These are phyloP conservation scores for Perkinsus olseni DNA, from an alignment of 169 alveolate genomes.

Conservation along the genomic window DNA sequence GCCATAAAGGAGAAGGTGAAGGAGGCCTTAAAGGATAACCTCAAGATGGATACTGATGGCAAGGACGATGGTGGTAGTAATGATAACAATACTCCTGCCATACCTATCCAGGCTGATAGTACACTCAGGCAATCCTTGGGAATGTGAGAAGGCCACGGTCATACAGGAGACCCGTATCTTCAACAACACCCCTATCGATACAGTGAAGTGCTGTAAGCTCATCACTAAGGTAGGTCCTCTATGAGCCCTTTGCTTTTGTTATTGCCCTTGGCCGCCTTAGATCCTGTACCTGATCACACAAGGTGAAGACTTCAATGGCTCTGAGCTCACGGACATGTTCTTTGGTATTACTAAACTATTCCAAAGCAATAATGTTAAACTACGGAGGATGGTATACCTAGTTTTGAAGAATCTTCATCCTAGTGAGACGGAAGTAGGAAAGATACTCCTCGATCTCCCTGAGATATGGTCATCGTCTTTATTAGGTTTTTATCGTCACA, in stretches of 20 bases:
- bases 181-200: conserved; percentile 21
- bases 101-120: too few relatives aligned
- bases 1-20: background rate
- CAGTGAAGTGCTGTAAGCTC: conserved; percentile 19
- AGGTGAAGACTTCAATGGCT: conserved; percentile 66
- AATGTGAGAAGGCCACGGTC: conserved; percentile 23
- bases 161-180: conserved; percentile 37
- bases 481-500: conserved; percentile 78
- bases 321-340: conserved; percentile 80
- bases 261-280: background rate
- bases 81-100: background rate
- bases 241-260: background rate
- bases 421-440: conserved; percentile 65
- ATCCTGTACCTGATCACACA: background rate
- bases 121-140: background rate
- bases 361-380: conserved; percentile 73
- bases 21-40: background rate
- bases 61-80: background rate
- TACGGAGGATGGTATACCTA: conserved; percentile 80
- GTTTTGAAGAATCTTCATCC: conserved; percentile 81
- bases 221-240: conserved; percentile 20
- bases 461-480: background rate
- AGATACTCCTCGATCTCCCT: background rate
- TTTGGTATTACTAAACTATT: conserved; percentile 88
- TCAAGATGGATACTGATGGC: background rate